Percentiles rank a stretch among this genome's conserved stretches.
These are phyloP conservation scores for Cyberlindnera mississippiensis DNA, from an alignment of 805 yeast genomes.

Conservation along the genomic window DNA sequence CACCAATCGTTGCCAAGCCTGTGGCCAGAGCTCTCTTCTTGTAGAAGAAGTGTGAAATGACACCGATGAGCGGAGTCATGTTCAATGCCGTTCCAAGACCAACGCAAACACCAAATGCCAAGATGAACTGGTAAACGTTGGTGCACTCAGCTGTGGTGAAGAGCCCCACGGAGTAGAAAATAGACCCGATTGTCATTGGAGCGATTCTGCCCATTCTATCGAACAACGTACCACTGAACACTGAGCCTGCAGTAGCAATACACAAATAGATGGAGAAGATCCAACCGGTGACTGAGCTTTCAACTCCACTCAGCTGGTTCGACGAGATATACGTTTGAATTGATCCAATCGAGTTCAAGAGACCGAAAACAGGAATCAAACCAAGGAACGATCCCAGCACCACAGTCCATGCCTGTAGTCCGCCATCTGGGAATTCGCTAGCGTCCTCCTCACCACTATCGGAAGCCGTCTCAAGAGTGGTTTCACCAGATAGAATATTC, in stretches of 20 bases:
- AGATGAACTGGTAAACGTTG: constrained; percentile 54
- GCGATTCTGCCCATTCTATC: constrained; percentile 55
- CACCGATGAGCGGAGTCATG: constrained; percentile 59
- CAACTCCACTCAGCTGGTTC: constrained; percentile 48
- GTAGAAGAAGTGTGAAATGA: constrained; percentile 63
- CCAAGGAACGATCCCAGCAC: constrained; percentile 62
- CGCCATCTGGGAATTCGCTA: constrained; percentile 49
- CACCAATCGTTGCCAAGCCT: constrained; percentile 49
- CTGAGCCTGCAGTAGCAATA: constrained; percentile 47
- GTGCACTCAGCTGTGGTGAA: constrained; percentile 53
- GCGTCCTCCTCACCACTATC: constrained; percentile 15
- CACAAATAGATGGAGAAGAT: constrained; percentile 59
- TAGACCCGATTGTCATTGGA: constrained; percentile 43
- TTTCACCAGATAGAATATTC: constrained; percentile 10
- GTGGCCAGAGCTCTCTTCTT: constrained; percentile 55
- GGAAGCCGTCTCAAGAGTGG: constrained; percentile 1
- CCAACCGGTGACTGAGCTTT: constrained; percentile 54
- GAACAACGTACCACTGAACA: constrained; percentile 55
- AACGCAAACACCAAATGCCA: constrained; percentile 51
- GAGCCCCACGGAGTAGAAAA: constrained; percentile 47
- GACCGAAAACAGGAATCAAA: constrained; percentile 52
- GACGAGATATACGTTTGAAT: constrained; percentile 55
- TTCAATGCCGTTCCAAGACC: constrained; percentile 61
- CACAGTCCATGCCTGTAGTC: constrained; percentile 51
- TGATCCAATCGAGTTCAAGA: constrained; percentile 60